Base-by-base conservation (phyloP, 495 filamentous ascomycete species). In the Xylaria nigripes region DNA sequence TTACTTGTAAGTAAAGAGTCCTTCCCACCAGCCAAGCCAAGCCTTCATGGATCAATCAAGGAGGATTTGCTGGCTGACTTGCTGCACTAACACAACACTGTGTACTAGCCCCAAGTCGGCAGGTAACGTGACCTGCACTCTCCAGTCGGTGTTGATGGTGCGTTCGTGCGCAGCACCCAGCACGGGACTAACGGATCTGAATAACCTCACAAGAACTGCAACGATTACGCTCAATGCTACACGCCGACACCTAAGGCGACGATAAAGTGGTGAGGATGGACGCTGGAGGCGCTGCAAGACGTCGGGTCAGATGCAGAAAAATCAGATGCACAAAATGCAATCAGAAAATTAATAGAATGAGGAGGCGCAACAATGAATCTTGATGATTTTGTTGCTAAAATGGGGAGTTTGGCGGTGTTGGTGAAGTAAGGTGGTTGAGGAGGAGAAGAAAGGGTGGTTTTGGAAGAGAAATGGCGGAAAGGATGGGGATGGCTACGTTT, bases 401-500 rank as follows among this genome's bases (percentile, higher is more conserved):
- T 44, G 24, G 32, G 36, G 45, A 50, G 48, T 49, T 48, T 50
- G 46, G 23, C 44, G 53, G 47, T 55, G 53, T 43, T 55, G 53
- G 53, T 49, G 53, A 36, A 32, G 61, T 64, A 69, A 69, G 62
- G 67, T 59, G 30, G 65, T 57, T 64, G 67, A 68, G 57, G 74
- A 74, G 55, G 65, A 62, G 50, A 76, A 78, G 57, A 82, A 60
- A 62, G 66, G 64, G 54, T 66, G 60, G n/a, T n/a, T 67, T 65
- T 65, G 65, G 56, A 52, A 36, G 62, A 60, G 48, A 61, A 52
- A 71, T 65, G 58, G 58, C 56, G 63, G 67, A 54, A 62, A 57
- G 50, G 67, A 67, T 68, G 71, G 72, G 67, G 74, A 73, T 75
- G 69, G 65, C 67, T 73, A 68, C 66, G 62, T 66, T 70, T 72